These are phyloP conservation scores for Ananas comosus DNA, from an alignment of 176 grass and related monocot genomes.

Conservation along the genomic window DNA sequence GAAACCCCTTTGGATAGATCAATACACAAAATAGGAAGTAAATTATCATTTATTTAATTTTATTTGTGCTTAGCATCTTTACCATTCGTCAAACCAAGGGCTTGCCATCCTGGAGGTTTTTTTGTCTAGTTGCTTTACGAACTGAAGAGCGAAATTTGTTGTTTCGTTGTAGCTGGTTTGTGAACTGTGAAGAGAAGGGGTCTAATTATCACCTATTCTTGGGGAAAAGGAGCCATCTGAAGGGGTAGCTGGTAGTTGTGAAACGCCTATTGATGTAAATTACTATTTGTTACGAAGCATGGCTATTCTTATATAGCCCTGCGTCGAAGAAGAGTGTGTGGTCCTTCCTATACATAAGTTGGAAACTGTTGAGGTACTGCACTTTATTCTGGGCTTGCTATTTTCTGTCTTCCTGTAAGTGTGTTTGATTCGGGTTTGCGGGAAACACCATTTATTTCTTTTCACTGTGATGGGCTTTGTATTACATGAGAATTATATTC, in stretches of 20 bases:
- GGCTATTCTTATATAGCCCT: background rate
- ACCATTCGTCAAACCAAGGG: background rate
- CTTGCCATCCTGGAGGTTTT: too few relatives aligned
- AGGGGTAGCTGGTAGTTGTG: background rate
- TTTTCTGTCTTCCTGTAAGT: too few relatives aligned
- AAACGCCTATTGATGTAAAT: background rate
- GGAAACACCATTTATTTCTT: background rate
- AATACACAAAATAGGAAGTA: background rate
- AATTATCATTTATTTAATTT: conserved; percentile 3
- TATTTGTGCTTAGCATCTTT: background rate
- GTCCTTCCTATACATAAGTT: background rate
- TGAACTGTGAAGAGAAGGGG: background rate
- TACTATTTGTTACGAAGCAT: background rate
- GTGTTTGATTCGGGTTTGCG: too few relatives aligned
- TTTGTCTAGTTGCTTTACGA: background rate
- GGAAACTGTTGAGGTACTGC: background rate
- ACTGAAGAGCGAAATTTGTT: background rate
- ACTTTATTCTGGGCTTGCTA: background rate
- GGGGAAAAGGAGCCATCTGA: background rate
- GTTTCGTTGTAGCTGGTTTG: background rate
- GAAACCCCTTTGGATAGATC: conserved; percentile 79
- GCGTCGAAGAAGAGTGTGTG: background rate
- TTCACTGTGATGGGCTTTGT: background rate
- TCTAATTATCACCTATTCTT: background rate
- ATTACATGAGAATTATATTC: conserved; percentile 1